Evolutionary conservation across 352 stramenopile genomes (phyloP).

Genomic region (Thraustotheca clavata): DNA sequence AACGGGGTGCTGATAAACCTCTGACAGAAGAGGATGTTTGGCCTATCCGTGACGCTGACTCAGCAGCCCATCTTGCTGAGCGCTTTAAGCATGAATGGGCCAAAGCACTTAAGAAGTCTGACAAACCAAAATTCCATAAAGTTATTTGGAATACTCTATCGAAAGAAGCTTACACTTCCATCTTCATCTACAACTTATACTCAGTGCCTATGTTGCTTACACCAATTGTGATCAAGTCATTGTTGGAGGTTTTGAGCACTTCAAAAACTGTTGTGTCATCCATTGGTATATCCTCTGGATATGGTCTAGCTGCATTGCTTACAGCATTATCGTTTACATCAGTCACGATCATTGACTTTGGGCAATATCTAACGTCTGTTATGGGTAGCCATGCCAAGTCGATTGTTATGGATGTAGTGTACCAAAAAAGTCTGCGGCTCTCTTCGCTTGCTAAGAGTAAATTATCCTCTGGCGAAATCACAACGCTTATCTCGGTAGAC

Average conservation of each 20-base stretch:
- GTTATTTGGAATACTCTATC: conserved; percentile 39
- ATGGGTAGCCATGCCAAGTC: conserved; percentile 41
- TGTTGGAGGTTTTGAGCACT: conserved; percentile 35
- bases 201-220: conserved; percentile 31
- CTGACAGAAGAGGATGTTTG: conserved; percentile 35
- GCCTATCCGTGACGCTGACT: conserved; percentile 32
- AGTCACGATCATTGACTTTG: conserved; percentile 40
- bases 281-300: conserved; percentile 35
- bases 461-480: conserved; percentile 45
- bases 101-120: conserved; percentile 9
- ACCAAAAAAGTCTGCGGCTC: conserved; percentile 43
- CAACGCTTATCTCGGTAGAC: conserved; percentile 48
- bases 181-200: conserved; percentile 33
- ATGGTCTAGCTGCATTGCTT: conserved; percentile 35
- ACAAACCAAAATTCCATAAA: conserved; percentile 32
- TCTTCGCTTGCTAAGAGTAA: conserved; percentile 36
- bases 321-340: conserved; percentile 30
- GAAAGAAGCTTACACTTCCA: conserved; percentile 28
- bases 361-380: conserved; percentile 39
- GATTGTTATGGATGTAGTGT: conserved; percentile 53
- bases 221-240: conserved; percentile 52
- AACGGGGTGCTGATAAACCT: conserved; percentile 26
- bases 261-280: neutral
- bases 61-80: conserved; percentile 28
- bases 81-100: conserved; percentile 36